phyloP scores from a whole-genome alignment of 139 green algal species.

The Chlorella sp. region DNA sequence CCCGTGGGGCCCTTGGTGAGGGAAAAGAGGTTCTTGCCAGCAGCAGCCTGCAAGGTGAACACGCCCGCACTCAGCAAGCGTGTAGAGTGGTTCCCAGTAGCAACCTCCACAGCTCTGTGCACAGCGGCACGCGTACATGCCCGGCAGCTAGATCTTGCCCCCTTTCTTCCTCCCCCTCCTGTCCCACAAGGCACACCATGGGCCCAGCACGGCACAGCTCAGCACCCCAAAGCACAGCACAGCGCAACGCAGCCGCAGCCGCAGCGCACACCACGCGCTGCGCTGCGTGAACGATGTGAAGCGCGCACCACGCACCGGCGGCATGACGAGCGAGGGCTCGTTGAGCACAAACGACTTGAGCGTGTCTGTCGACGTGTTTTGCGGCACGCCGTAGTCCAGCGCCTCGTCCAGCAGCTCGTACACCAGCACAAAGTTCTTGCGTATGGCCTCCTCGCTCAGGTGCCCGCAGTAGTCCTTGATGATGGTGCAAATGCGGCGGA shows the following conservation, averaged over 20 bases:
- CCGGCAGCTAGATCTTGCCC: too few species aligned
- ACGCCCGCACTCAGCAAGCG: too few species aligned
- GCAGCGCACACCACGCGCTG: too few species aligned
- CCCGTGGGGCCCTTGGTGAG: conserved; percentile 64
- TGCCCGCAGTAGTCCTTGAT: conserved; percentile 62
- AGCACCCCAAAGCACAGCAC: too few species aligned
- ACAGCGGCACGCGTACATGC: too few species aligned
- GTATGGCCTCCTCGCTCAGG: conserved; percentile 88
- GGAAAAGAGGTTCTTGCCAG: conserved; percentile 19
- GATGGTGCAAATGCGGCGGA: conserved; percentile 79
- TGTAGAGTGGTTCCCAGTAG: too few species aligned
- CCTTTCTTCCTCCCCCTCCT: not conserved
- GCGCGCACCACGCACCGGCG: conserved; percentile 6
- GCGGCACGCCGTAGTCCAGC: conserved; percentile 78
- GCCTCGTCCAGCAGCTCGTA: conserved; percentile 98
- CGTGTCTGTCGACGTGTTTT: conserved; percentile 84
- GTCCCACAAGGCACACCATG: too few species aligned
- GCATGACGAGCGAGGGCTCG: conserved; percentile 69
- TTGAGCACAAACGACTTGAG: conserved; percentile 92
- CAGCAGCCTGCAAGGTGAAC: not conserved
- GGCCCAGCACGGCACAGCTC: too few species aligned
- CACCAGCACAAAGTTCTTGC: conserved; percentile 93
- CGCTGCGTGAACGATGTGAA: too few species aligned
- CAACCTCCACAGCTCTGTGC: too few species aligned
- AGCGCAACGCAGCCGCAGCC: too few species aligned